Percentiles rank a stretch among this genome's conserved stretches.
These are phyloP conservation scores for Cercophora scortea DNA, from an alignment of 495 filamentous ascomycete genomes.

Conservation along the genomic window DNA sequence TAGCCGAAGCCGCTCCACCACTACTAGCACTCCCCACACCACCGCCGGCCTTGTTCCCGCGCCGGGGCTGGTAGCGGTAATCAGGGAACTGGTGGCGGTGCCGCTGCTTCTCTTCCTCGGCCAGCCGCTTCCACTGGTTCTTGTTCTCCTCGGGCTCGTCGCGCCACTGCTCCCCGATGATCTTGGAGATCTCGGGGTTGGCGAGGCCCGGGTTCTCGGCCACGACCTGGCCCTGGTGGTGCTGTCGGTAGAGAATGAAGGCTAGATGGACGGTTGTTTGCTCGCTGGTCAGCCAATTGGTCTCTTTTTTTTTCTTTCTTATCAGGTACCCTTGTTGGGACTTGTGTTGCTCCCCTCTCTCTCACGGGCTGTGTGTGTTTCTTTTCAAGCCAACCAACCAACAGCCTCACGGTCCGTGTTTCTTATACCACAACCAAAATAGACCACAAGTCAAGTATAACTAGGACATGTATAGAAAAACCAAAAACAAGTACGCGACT, in stretches of 20 bases:
- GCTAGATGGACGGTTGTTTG: conserved; percentile 46
- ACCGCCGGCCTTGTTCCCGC: conserved; percentile 42
- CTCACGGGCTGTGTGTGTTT: not conserved
- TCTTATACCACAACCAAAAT: too few species aligned
- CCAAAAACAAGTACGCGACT: not conserved
- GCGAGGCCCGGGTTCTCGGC: conserved; percentile 78
- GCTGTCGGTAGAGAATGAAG: conserved; percentile 95
- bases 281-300: not conserved
- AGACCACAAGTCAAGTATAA: too few species aligned
- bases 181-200: conserved; percentile 97
- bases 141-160: conserved; percentile 67
- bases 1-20: conserved; percentile 11
- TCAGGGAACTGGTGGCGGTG: conserved; percentile 88
- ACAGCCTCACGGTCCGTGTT: not conserved
- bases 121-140: conserved; percentile 79
- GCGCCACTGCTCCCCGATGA: conserved; percentile 91
- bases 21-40: not conserved
- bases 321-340: not conserved
- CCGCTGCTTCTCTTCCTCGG: conserved; percentile 89
- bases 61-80: conserved; percentile 88
- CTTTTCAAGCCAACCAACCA: not conserved
- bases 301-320: not conserved
- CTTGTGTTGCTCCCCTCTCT: not conserved
- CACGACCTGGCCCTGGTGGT: conserved; percentile 77
- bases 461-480: not conserved